Evolutionary conservation across 164 flowering plant species (phyloP).

Genomic region (grape (Vitis vinifera)): ASM3070453v1 NC_081805.1:26143001-26143500

Average conservation of each 20-base stretch:
- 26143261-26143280: neutral
- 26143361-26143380: conserved; percentile 86
- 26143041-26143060: conserved; percentile 44
- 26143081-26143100: conserved; percentile 30
- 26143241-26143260: neutral
- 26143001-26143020: conserved; percentile 27
- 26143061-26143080: conserved; percentile 42
- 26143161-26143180: neutral
- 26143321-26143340: conserved; percentile 61
- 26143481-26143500: neutral
- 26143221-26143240: neutral
- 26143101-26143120: conserved; percentile 37
- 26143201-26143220: no score
- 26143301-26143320: conserved; percentile 42
- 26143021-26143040: conserved; percentile 25
- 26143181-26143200: neutral
- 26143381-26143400: conserved; percentile 79
- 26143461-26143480: no score
- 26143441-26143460: neutral
- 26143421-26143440: conserved; percentile 38
- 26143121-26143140: conserved; percentile 51
- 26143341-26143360: conserved; percentile 74
- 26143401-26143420: conserved; percentile 74
- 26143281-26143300: conserved; percentile 54
- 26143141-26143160: conserved; percentile 1